Evolutionary conservation across 768 basidiomycete species (phyloP), one percentile per base, ranked within the genome.

Genomic region (Symmetrospora coprosmae): DNA sequence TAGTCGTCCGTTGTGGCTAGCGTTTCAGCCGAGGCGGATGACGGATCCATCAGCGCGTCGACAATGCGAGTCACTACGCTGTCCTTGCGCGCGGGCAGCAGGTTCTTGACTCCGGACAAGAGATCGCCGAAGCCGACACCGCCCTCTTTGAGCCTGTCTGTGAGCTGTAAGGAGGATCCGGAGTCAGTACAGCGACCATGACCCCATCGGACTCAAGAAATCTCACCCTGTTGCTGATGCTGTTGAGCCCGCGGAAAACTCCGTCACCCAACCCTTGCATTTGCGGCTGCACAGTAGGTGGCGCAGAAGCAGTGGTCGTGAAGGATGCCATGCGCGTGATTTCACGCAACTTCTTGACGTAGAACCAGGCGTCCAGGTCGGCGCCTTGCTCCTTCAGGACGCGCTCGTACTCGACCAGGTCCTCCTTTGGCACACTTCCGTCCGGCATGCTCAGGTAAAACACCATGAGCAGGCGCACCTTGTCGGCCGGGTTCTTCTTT

Each of bases 21-120:
- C 4, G 94, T 96, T 71, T 91, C 86, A 61, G 90, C 91, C 27
- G 87, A 86, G 2, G 89, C 94, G 1, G 85, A 79, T 0, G 90
- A 83, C 0, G 94, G 91, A 71, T 99, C 94, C 91, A 97, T 97
- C 28, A 99, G 77, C 21, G 94, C 92, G 69, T 97, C 94, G 1
- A 86, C 83, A 31, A 99, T 77, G 11, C 94, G 83, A 0, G 94
- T 96, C 45, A 92, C 82, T 11, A 88, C 84, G 48, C 94, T 79
- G 37, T 94, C 80, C 73, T 99, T 92, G 71, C 89, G 87, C 2
- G 87, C 84, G 0, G 94, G 94, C 17, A 99, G 74, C 77, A 99
- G 90, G 74, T 94, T 96, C 72, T 92, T 94, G 68, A 99, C 94
- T 37, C 91, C 92, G 0, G 90, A 91, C 64, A 99, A 87, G 16